Percentiles rank a stretch among this genome's conserved stretches.
phyloP scores from a whole-genome alignment of 2,329 filamentous ascomycete species.

The Botrytis paeoniae region DNA sequence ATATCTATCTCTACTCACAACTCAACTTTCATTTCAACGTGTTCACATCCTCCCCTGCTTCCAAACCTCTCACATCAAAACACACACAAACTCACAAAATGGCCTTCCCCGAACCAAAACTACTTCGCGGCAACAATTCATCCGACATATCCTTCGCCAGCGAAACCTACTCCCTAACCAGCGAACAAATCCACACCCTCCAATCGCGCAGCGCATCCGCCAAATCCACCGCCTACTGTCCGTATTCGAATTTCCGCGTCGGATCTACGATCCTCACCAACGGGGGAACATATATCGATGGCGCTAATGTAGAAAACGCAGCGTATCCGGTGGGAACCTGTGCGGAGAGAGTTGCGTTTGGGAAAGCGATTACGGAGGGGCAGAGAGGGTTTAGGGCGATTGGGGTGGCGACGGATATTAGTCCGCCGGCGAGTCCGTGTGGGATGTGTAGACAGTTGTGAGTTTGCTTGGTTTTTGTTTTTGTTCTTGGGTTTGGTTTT shows the following conservation, averaged over 20 bases:
- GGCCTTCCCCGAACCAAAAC: neutral
- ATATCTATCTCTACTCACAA: neutral
- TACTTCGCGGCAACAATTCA: neutral
- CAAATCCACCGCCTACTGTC: conserved; percentile 79
- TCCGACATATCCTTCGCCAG: conserved; percentile 7
- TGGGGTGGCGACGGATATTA: conserved; percentile 79
- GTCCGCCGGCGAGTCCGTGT: conserved; percentile 71
- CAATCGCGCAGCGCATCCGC: conserved; percentile 67
- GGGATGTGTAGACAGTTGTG: conserved; percentile 96
- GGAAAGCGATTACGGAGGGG: conserved; percentile 63
- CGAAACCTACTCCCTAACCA: conserved; percentile 50
- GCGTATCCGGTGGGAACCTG: conserved; percentile 93
- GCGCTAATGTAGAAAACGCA: conserved; percentile 89
- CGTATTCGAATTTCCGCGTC: conserved; percentile 70
- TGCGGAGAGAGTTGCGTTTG: conserved; percentile 87
- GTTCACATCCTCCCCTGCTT: neutral
- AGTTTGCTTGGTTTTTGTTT: conserved; percentile 34
- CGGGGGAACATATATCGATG: conserved; percentile 50
- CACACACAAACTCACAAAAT: neutral
- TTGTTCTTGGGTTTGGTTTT: neutral
- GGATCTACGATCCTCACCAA: conserved; percentile 72
- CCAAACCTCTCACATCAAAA: neutral
- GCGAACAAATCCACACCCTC: conserved; percentile 63
- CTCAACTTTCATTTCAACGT: neutral
- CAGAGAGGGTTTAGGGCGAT: conserved; percentile 65